Base-by-base conservation (phyloP, 169 alveolate genomes). In the Eimeria sp. region DNA sequence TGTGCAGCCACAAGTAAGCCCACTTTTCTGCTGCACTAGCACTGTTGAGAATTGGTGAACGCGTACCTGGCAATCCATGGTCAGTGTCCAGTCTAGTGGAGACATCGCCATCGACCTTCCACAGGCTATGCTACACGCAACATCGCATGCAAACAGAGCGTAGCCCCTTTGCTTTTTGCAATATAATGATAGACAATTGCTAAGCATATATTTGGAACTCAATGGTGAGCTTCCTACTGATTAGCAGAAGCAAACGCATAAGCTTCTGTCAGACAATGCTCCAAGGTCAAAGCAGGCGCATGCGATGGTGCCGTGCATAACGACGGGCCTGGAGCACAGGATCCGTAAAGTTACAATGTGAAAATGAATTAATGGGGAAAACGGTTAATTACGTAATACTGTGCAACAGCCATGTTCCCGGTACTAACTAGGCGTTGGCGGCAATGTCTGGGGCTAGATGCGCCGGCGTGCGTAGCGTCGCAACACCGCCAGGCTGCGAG, bases 391-490 rank as follows among this genome's bases (percentile, higher is more conserved):
- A 25, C 46, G n/a, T 0, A 30, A 71, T 71, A 30, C 78, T 9
- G 2, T 33, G 46, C 23, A 54, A 14, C 37, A 27, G 40, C 6
- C 27, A 27, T 14, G 6, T 33, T 46, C 49, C 49, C 52, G 27
- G 33, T n/a, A 8, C 49, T 71, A 30, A 71, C 27, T 9, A 30
- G 23, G 46, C 52, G 27, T 9, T 33, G 78, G 78, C 13, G 46
- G 46, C 52, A 33, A 33, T 71, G 78, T 71, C 78, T 71, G 78
- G 78, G 78, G 78, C 78, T 71, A 71, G 78, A 71, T 71, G 52
- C n/a, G 78, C 78, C 52, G 13, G 82, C 43, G 43, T 8, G 18
- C 54, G 56, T 18, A 72, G 54, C 82, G 54, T 33, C 82, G 82
- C 82, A 37, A 72, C 54, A 40, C 54, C n/a, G 56, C 82, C 18